phyloP scores from a whole-genome alignment of 768 basidiomycete genomes.

The Boletus edulis region DNA sequence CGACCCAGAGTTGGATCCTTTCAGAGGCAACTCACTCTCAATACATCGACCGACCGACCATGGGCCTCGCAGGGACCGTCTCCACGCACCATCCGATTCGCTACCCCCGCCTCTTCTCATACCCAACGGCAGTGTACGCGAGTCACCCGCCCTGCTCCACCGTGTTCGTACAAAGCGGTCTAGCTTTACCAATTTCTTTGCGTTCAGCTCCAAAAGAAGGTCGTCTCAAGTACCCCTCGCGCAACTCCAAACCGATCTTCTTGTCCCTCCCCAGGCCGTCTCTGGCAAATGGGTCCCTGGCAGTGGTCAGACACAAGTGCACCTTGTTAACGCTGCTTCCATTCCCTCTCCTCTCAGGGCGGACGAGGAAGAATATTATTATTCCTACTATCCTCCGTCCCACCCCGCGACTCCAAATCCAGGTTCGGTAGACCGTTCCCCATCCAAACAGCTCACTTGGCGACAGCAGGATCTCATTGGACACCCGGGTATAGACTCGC shows the following conservation, averaged over 20 bases:
- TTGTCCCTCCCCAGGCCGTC: slow-evolving; percentile 7
- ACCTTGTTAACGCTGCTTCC: slow-evolving; percentile 8
- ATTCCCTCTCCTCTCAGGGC: slow-evolving; percentile 22
- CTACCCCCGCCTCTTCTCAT: slow-evolving; percentile 39
- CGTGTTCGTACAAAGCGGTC: slow-evolving; percentile 36
- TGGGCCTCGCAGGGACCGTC: not conserved
- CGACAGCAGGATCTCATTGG: slow-evolving; percentile 13
- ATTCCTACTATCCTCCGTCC: slow-evolving; percentile 44
- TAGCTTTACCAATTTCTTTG: slow-evolving; percentile 37
- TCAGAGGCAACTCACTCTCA: slow-evolving; percentile 28
- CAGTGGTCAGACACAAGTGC: slow-evolving; percentile 2
- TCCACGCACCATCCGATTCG: slow-evolving; percentile 26
- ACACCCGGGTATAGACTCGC: slow-evolving; percentile 20
- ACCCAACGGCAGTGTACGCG: slow-evolving; percentile 60
- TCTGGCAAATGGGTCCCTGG: slow-evolving; percentile 19
- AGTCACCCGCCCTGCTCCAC: slow-evolving; percentile 44
- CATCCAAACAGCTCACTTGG: slow-evolving; percentile 16
- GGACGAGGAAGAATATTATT: slow-evolving; percentile 48
- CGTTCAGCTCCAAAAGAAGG: slow-evolving; percentile 28
- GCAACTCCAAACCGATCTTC: slow-evolving; percentile 7
- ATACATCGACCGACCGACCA: slow-evolving; percentile 25
- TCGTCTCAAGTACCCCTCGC: slow-evolving; percentile 11
- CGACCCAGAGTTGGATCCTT: slow-evolving; percentile 34
- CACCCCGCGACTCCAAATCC: slow-evolving; percentile 8
- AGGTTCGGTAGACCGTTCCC: slow-evolving; percentile 11